Conservation (phyloP, 164 flowering plant genomes). For the Dillenia turbinata region DNA sequence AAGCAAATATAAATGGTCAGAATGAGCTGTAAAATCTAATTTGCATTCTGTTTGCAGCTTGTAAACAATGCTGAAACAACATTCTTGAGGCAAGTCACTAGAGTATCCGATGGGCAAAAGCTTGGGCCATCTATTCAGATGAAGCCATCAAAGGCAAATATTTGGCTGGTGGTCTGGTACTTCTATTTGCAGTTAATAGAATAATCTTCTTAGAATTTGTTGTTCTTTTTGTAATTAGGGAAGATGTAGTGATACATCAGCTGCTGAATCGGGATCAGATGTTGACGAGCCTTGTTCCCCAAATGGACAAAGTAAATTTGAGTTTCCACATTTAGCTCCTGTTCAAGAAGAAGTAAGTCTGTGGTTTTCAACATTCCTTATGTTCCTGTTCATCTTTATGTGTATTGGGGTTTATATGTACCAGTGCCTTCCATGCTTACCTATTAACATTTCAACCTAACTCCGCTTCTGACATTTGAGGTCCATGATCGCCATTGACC, state of each 20-base stretch:
- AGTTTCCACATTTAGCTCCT: conserved; percentile 39
- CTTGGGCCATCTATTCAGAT: conserved; percentile 34
- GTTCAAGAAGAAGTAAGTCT: conserved; percentile 70
- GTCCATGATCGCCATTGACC: too few relatives aligned
- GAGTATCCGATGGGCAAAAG: conserved; percentile 38
- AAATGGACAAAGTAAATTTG: conserved; percentile 27
- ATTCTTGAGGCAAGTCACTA: conserved; percentile 47
- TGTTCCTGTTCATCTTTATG: too few relatives aligned
- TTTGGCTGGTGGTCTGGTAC: background rate
- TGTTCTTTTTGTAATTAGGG: conserved; percentile 37
- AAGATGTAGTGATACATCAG: conserved; percentile 44
- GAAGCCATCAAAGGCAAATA: conserved; percentile 45
- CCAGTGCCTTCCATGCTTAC: too few relatives aligned
- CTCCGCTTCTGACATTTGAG: too few relatives aligned
- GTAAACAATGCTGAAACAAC: conserved; percentile 55
- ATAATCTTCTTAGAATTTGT: conserved; percentile 1
- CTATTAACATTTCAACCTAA: too few relatives aligned
- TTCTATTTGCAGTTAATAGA: background rate
- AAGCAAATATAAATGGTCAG: too few relatives aligned
- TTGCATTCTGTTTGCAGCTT: conserved; percentile 38
- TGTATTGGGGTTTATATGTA: too few relatives aligned
- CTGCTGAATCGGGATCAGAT: conserved; percentile 62
- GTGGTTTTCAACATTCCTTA: background rate
- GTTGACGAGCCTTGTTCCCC: conserved; percentile 57
- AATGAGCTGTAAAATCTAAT: too few relatives aligned